These are phyloP conservation scores for Aspergillus baeticus DNA, from an alignment of 495 filamentous ascomycete species.

Conservation along the genomic window DNA sequence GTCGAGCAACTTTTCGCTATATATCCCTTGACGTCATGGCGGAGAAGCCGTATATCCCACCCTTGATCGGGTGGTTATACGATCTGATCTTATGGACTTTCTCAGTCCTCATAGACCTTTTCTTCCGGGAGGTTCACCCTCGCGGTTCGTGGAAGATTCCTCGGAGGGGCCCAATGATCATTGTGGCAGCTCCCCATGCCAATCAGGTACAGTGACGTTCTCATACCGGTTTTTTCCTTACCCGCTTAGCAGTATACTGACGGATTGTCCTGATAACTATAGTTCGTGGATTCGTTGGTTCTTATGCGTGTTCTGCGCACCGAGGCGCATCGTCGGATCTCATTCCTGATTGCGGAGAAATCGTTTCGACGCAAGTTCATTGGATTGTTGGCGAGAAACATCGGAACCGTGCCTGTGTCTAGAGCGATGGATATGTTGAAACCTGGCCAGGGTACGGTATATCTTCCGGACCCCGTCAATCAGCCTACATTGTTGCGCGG, in stretches of 20 bases:
- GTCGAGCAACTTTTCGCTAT: background rate
- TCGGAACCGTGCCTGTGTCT: conserved; percentile 85
- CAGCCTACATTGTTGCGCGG: conserved; percentile 84
- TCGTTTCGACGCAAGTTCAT: conserved; percentile 88
- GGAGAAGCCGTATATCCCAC: conserved; percentile 18
- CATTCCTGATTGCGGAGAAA: conserved; percentile 91
- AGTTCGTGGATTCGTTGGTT: conserved; percentile 95
- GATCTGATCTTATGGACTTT: conserved; percentile 79
- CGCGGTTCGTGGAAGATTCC: conserved; percentile 93
- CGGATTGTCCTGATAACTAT: background rate
- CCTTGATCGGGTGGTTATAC: conserved; percentile 69
- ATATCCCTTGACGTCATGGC: conserved; percentile 17
- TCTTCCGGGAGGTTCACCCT: conserved; percentile 97
- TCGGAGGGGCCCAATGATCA: conserved; percentile 80
- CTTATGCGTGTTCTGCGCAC: conserved; percentile 84
- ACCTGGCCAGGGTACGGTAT: conserved; percentile 75
- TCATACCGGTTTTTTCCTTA: background rate
- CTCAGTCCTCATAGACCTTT: conserved; percentile 85
- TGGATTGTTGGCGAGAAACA: conserved; percentile 72
- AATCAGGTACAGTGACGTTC: conserved; percentile 69
- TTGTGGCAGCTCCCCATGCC: conserved; percentile 97
- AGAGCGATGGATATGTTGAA: conserved; percentile 87
- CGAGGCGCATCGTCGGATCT: conserved; percentile 83
- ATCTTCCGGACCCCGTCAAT: conserved; percentile 84
- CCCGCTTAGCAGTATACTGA: background rate